Evolutionary conservation across 2,329 filamentous ascomycete genomes (phyloP), one percentile per base, ranked within the genome.

Genomic region (Epichloe bromicola): DNA sequence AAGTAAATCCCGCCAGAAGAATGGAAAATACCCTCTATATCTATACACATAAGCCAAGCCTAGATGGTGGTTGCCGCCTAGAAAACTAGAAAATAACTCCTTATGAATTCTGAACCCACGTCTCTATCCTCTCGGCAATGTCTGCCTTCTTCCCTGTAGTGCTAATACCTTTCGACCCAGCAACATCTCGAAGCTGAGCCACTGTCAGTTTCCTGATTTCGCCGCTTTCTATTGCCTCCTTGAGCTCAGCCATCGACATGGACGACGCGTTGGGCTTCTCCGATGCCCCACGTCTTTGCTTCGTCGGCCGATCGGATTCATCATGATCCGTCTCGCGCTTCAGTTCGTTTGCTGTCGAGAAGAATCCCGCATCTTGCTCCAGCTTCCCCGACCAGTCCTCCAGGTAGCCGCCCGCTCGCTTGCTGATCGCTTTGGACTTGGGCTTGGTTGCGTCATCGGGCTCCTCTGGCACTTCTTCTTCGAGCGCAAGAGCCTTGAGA

Each of bases 361-460:
- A 60, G 10, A 62, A 59, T 2, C 58, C 61, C 0, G 72, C 64
- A 52, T 82, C 79, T 8, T 76, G 68, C 33, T 85, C 78, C 5
- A 96, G 73, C 11, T 77, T 74, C 37, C 79, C 72, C 4, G 86
- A 83, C 83, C 90, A 95, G 36, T 87, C 82, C 44, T 84, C 73
- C 10, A 95, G 77, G 61, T 88, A 87, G 2, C 80, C 78, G 0
- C 89, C 90, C 1, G 86, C 85, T 33, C 91, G 82, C 70, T 94
- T 97, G 65, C 89, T 80, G 51, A 98, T 97, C 57, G 94, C 88
- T 58, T 79, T 84, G 67, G 84, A 89, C 59, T 86, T 88, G 1
- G 93, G 93, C 14, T 87, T 64, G 0, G 93, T 97, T 56, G 85
- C 83, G 62, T 98, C 93, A 14, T 79, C 74, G 2, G 69, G 68